phyloP scores from a whole-genome alignment of 257 asterid genomes.

The Dorcoceras hygrometricum region DNA sequence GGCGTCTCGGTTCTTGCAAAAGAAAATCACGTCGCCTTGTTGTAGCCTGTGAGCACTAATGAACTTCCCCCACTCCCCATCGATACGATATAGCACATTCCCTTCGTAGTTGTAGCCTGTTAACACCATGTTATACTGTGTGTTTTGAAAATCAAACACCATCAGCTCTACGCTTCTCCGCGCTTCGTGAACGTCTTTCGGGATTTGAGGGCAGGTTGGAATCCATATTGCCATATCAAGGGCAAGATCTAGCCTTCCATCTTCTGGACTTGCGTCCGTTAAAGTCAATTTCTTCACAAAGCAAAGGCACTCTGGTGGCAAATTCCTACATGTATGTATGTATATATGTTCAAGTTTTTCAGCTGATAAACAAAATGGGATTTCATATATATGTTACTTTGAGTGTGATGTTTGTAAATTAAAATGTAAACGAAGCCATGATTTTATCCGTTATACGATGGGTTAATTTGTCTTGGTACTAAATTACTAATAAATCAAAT shows the following conservation, averaged over 20 bases:
- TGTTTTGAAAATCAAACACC: background rate
- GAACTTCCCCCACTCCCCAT: background rate
- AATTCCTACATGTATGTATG: background rate
- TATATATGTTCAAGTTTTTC: no score
- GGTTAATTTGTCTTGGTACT: no score
- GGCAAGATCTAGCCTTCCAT: background rate
- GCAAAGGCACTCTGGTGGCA: background rate
- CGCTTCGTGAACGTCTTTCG: background rate
- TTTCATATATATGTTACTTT: no score
- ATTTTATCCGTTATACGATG: no score
- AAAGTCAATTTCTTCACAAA: background rate
- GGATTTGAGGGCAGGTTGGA: background rate
- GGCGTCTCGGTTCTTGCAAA: background rate
- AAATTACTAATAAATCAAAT: no score
- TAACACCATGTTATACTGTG: background rate
- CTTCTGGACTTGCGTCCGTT: background rate
- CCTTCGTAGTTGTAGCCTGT: background rate
- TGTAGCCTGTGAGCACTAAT: background rate
- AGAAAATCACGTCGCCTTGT: background rate
- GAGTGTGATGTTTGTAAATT: no score
- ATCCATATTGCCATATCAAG: background rate
- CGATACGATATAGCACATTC: background rate
- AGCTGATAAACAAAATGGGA: no score
- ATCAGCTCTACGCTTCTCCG: background rate
- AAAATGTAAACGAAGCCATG: no score